Base-by-base conservation (phyloP, 177 flowering plant species). In the Tripterygium wilfordii region DNA sequence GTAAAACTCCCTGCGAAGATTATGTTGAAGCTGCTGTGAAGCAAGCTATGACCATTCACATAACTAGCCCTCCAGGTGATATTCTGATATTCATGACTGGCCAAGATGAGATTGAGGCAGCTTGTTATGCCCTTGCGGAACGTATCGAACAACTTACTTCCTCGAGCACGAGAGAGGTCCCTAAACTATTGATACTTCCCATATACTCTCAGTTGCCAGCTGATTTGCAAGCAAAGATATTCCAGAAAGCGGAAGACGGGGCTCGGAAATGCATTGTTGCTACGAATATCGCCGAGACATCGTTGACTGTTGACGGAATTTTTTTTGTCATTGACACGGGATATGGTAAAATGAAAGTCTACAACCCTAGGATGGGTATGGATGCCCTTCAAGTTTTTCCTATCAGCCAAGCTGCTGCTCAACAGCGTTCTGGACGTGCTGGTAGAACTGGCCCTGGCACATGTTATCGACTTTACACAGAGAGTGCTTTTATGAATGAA, bases 401-500 rank as follows among this genome's bases (percentile, higher is more conserved):
- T 13, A 78, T 79, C 24, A 83, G 91, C 60, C 82, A 80, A 18
- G 96, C 96, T 61, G 91, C 96, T 51, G 91, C 96, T 14, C 87
- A 84, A 48, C 98, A 88, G 67, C 83, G 98, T 12, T 94, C 96
- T 49, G 96, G 98, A 14, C 85, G 95, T 42, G 98, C 96, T 24
- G 98, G 98, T 36, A 70, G 97, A 63, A 92, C 98, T 16, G 98
- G 98, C 48, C 98, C 97, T 1, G 96, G 98, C n/a, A 89, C 91
- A 0, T 89, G 96, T 54, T 89, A 92, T 51, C 73, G 98, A 10
- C 69, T 92, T 15, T 92, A 76, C 45, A 92, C 96, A 1, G 96
- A 92, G 30, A 75, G 62, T 63, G 98, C 97, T 4, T 92, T 82
- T 60, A 67, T 72, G 20, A 80, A 92, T 62, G 98, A 92, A 61